Conservation (phyloP, 2,329 filamentous ascomycete species). For the Sporothrix mexicana region DNA sequence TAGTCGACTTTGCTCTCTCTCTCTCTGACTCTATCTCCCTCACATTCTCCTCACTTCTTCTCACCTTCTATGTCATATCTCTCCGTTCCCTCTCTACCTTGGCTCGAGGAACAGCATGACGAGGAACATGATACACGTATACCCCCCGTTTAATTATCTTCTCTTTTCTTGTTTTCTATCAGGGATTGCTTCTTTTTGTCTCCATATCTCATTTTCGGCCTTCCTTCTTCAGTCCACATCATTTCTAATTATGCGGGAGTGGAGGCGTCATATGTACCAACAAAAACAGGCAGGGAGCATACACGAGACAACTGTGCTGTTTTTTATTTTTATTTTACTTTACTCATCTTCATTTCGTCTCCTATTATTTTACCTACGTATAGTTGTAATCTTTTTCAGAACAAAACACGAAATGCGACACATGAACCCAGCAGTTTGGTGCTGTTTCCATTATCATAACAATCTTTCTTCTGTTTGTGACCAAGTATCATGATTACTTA, state of each 20-base stretch:
- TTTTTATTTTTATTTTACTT: background rate
- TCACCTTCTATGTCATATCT: background rate
- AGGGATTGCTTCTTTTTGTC: background rate
- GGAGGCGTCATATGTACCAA: slow-evolving; percentile 11
- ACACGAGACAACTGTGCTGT: slow-evolving; percentile 11
- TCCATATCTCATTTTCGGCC: background rate
- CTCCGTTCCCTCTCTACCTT: background rate
- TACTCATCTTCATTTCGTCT: background rate
- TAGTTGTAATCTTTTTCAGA: background rate
- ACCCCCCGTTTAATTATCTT: slow-evolving; percentile 24
- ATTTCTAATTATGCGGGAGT: background rate
- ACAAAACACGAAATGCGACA: slow-evolving; percentile 10
- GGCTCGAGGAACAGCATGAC: slow-evolving; percentile 9
- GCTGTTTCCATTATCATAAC: background rate
- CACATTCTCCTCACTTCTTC: background rate
- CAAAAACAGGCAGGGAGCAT: background rate
- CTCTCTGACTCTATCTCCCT: background rate
- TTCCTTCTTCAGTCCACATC: background rate
- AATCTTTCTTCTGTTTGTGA: too few relatives aligned
- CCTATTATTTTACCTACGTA: background rate
- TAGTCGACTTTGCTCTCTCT: background rate
- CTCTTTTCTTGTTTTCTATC: background rate
- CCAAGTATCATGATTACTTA: background rate
- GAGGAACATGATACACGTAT: slow-evolving; percentile 29
- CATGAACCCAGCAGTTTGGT: background rate